Evolutionary conservation across 2,329 filamentous ascomycete genomes (phyloP), one percentile per base, ranked within the genome.

Genomic region (Pyrenophora seminiperda): DNA sequence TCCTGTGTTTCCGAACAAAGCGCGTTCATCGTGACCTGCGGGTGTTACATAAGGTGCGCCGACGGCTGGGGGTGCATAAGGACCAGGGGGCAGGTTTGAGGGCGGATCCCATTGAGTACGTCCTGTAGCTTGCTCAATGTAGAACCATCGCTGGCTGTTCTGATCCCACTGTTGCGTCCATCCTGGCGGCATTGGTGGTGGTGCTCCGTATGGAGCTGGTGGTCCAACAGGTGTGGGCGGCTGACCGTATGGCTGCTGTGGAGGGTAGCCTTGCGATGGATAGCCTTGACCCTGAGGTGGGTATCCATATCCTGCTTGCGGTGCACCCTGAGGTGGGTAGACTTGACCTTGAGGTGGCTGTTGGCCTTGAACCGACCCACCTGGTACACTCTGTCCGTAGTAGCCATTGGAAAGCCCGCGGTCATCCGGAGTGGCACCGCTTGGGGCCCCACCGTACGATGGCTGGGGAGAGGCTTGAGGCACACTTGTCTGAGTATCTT

Each of bases 161-260:
- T 82, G 79, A 58, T 89, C 85, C 72, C 81, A 89, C 68, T 86
- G 81, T 18, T 83, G 76, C 20, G 76, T 73, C 85, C 86, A 89
- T 58, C 85, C 85, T 5, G 68, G 68, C 2, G 69, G 69, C 64
- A 41, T 77, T 65, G 18, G 85, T 79, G 56, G 87, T 75, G 53
- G 81, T 75, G 18, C 85, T 80, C 73, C 66, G 50, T 63, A 71
- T 47, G 62, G 62, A 5, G 65, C 64, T 6, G 68, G 68, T 32
- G 67, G 67, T 4, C 68, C 67, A 27, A 64, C 56, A 11, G 66
- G 65, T 9, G 66, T 63, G 9, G 69, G 63, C 31, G 61, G 53
- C 9, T 59, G 53, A 7, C 60, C 63, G 22, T 61, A 63, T 7
- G 54, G 61, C 20, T 60, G 60, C 29, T 67, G 65, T 29, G 58